Percentiles rank a stretch among this genome's conserved stretches.
These are phyloP conservation scores for Phytopythium vexans DNA, from an alignment of 352 stramenopile genomes.

Conservation along the genomic window DNA sequence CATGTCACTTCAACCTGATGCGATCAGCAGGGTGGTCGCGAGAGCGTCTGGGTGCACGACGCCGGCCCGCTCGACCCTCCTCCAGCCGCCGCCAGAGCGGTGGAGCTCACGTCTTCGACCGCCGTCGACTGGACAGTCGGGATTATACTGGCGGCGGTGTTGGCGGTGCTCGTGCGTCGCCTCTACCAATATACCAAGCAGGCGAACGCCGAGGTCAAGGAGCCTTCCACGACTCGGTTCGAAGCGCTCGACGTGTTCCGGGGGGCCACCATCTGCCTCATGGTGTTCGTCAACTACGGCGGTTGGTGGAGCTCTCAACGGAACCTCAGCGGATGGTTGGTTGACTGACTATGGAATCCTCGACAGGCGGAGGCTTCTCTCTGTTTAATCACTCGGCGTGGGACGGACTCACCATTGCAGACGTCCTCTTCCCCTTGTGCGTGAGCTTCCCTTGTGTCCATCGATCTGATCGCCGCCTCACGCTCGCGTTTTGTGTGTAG, in stretches of 20 bases:
- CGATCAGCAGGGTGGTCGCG: too few relatives aligned
- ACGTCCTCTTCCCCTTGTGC: constrained; percentile 79
- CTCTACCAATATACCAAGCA: too few relatives aligned
- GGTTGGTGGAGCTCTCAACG: constrained; percentile 11
- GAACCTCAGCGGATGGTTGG: not conserved
- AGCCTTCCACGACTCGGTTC: constrained; percentile 15
- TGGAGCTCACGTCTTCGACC: too few relatives aligned
- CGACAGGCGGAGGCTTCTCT: constrained; percentile 46
- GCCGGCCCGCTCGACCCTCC: too few relatives aligned
- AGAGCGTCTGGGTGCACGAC: too few relatives aligned
- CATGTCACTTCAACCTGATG: too few relatives aligned
- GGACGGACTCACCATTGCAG: constrained; percentile 74
- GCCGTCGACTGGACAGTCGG: too few relatives aligned
- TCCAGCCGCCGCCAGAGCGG: too few relatives aligned
- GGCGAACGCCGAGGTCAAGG: too few relatives aligned
- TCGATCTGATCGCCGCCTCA: not conserved
- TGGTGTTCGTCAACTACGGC: constrained; percentile 90
- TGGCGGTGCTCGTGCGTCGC: too few relatives aligned
- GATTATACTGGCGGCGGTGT: too few relatives aligned
- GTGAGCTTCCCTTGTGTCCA: constrained; percentile 2
- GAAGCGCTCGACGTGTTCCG: constrained; percentile 65
- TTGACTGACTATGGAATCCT: not conserved
- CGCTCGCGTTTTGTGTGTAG: constrained; percentile 14
- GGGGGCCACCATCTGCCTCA: constrained; percentile 65
- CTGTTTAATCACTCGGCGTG: constrained; percentile 71